phyloP scores from a whole-genome alignment of 306 rosid genomes.

The Cucurbita ficifolia region DNA sequence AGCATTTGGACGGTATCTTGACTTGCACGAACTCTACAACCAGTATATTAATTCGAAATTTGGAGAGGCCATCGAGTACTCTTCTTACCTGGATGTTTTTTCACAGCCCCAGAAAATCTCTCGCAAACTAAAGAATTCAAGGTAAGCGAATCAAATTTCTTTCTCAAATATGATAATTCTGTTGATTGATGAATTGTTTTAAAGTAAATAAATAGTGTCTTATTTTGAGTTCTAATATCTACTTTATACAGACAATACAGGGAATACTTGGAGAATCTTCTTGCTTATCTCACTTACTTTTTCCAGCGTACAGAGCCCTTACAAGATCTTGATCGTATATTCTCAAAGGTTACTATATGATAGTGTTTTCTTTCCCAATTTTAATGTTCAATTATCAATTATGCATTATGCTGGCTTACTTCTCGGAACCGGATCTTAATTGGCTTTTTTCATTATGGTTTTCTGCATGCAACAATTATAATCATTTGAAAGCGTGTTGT shows the following conservation, averaged over 20 bases:
- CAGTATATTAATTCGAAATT: conserved; percentile 77
- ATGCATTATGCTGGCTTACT: neutral
- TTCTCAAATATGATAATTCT: neutral
- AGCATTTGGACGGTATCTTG: conserved; percentile 77
- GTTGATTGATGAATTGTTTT: neutral
- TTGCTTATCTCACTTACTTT: conserved; percentile 57
- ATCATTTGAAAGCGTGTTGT: neutral
- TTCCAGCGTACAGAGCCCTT: conserved; percentile 93
- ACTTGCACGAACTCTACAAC: conserved; percentile 70
- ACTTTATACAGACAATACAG: conserved; percentile 54
- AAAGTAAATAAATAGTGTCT: neutral
- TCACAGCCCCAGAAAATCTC: conserved; percentile 61
- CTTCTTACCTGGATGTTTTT: conserved; percentile 71
- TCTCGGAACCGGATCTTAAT: neutral
- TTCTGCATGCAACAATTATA: neutral
- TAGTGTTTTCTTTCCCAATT: neutral
- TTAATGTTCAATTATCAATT: neutral
- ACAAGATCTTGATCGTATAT: conserved; percentile 86
- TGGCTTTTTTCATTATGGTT: neutral
- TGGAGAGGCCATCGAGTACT: conserved; percentile 87
- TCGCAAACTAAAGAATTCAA: conserved; percentile 50
- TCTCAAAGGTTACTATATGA: conserved; percentile 45
- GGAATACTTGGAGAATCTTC: conserved; percentile 60
- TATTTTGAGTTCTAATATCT: neutral
- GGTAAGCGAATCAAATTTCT: conserved; percentile 19